Base-by-base conservation (phyloP, 2,329 filamentous ascomycete genomes). In the Paecilomyces sp. region DNA sequence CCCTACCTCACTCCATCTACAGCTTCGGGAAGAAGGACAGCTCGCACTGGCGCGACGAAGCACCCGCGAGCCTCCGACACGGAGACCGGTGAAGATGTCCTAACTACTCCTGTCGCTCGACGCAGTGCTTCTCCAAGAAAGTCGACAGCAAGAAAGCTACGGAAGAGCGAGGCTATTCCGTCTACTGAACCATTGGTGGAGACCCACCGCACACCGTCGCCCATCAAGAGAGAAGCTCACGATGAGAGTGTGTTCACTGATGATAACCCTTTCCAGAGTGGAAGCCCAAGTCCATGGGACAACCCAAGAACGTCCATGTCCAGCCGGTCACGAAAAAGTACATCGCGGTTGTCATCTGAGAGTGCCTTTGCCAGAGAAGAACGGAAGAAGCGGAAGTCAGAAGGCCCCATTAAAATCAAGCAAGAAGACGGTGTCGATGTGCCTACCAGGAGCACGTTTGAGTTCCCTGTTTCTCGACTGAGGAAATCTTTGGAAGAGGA, bases 201-300 rank as follows among this genome's bases (percentile, higher is more conserved):
- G 25, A 67, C 71, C n/a, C 70, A 70, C 11, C 70, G 57, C 18
- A 53, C 54, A 6, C 57, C 74, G 4, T 70, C 76, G 6, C 72
- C 66, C 18, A 63, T 78, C 18, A 83, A 82, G 63, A 68, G 76
- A 9, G 77, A 80, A 52, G 72, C 69, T 7, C 72, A 69, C 47
- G 81, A 83, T 6, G 82, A 83, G 34, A 88, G 82, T 67, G 88
- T 89, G 33, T 97, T 97, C 74, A 91, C 89, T 1, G 84, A 88
- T 66, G 91, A 97, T 58, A 97, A 97, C 68, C 92, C 93, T 0
- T 97, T 97, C 71, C 93, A 97, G 73, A 90, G 89, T 70, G 89
- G 91, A 50, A 89, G 88, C 73, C 87, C 90, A 1, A 75, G 82
- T 5, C 71, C 77, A n/a, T 73, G 75, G 1, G 75, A 80, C 30